phyloP scores from a whole-genome alignment of 345 rosid genomes.

The Atalantia buxifolia region DNA sequence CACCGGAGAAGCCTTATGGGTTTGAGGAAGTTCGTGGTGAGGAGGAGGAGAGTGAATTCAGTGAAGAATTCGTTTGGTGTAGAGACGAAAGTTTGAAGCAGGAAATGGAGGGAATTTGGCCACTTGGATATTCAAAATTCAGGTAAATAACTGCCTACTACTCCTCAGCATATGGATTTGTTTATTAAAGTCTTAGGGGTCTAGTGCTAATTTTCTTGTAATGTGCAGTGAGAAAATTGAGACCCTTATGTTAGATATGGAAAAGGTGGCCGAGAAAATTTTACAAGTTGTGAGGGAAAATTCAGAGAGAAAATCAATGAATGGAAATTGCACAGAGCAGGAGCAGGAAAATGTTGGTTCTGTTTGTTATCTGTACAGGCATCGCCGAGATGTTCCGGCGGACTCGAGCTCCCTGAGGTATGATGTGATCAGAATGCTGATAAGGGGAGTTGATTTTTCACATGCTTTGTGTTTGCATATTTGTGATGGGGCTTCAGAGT shows the following conservation, averaged over 20 bases:
- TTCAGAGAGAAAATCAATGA: neutral
- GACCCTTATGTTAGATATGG: constrained; percentile 34
- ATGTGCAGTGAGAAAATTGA: constrained; percentile 65
- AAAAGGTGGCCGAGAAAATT: constrained; percentile 49
- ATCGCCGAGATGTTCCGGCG: constrained; percentile 18
- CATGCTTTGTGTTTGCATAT: constrained; percentile 64
- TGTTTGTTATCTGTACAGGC: constrained; percentile 51
- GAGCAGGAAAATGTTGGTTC: constrained; percentile 29
- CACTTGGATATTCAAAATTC: constrained; percentile 56
- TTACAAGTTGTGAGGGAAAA: constrained; percentile 21
- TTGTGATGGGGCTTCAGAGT: constrained; percentile 51
- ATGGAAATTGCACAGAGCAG: constrained; percentile 1
- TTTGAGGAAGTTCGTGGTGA: constrained; percentile 47
- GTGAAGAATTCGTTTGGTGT: constrained; percentile 70
- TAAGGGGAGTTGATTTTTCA: constrained; percentile 65
- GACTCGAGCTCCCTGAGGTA: constrained; percentile 38
- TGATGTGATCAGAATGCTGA: constrained; percentile 76
- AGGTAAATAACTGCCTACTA: constrained; percentile 33
- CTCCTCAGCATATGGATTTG: neutral
- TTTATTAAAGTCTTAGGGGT: neutral
- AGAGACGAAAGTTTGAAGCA: constrained; percentile 34
- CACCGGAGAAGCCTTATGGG: constrained; percentile 47
- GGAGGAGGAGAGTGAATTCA: constrained; percentile 46
- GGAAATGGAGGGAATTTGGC: constrained; percentile 59
- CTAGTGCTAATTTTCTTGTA: neutral